phyloP scores from a whole-genome alignment of 352 stramenopile genomes.

The Globisporangium alternatum region DNA sequence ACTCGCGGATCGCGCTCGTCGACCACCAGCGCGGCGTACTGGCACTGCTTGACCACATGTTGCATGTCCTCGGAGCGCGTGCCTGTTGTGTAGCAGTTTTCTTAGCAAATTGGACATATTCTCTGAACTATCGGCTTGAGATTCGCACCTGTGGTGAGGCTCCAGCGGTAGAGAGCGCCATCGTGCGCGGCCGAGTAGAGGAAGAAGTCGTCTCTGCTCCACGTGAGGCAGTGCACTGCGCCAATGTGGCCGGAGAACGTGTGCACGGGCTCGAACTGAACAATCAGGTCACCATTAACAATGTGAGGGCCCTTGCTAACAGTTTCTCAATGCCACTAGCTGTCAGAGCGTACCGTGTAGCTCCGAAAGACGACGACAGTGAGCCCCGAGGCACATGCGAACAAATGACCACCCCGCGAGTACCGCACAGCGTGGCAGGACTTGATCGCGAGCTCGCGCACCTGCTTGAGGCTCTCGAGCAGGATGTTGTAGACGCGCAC shows the following conservation, averaged over 20 bases:
- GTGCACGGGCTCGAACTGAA: constrained; percentile 52
- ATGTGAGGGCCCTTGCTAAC: not conserved
- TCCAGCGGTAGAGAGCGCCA: constrained; percentile 82
- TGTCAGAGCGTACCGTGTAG: constrained; percentile 43
- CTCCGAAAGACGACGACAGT: constrained; percentile 60
- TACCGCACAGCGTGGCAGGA: constrained; percentile 59
- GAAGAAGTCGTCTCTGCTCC: constrained; percentile 69
- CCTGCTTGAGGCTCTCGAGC: constrained; percentile 58
- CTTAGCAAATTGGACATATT: not conserved
- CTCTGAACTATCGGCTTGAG: not conserved
- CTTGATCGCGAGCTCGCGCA: constrained; percentile 68
- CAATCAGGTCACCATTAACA: not conserved
- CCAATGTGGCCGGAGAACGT: constrained; percentile 83
- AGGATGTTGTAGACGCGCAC: constrained; percentile 73
- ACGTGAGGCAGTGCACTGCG: constrained; percentile 58
- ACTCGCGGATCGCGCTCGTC: constrained; percentile 48
- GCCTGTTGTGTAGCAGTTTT: constrained; percentile 18
- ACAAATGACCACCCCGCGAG: constrained; percentile 67
- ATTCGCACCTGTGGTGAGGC: constrained; percentile 28
- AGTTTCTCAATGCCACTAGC: not conserved
- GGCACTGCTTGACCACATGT: constrained; percentile 73
- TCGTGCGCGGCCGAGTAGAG: constrained; percentile 79
- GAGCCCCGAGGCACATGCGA: constrained; percentile 65
- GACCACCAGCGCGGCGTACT: constrained; percentile 57
- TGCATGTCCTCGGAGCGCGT: constrained; percentile 72